Conservation (phyloP, 371 early-diverging fungal genomes). For the Mortierella sp. region DNA sequence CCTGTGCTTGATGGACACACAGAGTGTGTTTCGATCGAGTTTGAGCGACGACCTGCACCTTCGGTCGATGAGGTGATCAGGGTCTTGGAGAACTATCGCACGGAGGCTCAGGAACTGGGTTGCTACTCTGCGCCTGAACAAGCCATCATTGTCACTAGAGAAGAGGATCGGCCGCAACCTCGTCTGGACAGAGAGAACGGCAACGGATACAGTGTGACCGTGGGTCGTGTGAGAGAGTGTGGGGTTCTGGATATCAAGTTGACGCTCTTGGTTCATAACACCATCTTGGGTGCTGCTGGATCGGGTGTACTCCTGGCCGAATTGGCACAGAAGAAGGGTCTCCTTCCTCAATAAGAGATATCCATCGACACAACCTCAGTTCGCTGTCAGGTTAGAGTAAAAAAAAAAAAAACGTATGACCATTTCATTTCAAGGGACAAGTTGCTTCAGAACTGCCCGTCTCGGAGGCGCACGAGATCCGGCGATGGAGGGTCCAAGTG, state of each 20-base stretch:
- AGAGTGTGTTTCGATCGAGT: conserved; percentile 88
- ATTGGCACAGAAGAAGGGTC: conserved; percentile 84
- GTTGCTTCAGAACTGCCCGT: too few species aligned
- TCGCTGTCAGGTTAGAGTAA: too few species aligned
- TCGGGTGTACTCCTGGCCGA: conserved; percentile 95
- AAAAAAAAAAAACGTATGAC: too few species aligned
- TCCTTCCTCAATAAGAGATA: conserved; percentile 30
- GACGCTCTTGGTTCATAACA: conserved; percentile 88
- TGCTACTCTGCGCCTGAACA: conserved; percentile 85
- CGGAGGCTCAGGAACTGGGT: conserved; percentile 79
- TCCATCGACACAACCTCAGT: too few species aligned
- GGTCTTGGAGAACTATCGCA: conserved; percentile 75
- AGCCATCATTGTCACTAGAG: conserved; percentile 77
- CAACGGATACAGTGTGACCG: conserved; percentile 74
- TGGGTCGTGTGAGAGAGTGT: too few species aligned
- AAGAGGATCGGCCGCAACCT: conserved; percentile 79
- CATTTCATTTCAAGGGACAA: not conserved
- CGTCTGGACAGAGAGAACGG: conserved; percentile 84
- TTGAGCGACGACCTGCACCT: conserved; percentile 72
- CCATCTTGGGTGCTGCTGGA: too few species aligned
- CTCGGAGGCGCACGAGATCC: too few species aligned
- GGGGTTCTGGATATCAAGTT: conserved; percentile 89
- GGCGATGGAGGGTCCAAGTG: too few species aligned
- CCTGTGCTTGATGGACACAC: conserved; percentile 97
- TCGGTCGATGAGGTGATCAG: conserved; percentile 77